Evolutionary conservation across 2,329 filamentous ascomycete species (phyloP).

Genomic region (Didymella pomorum): DNA sequence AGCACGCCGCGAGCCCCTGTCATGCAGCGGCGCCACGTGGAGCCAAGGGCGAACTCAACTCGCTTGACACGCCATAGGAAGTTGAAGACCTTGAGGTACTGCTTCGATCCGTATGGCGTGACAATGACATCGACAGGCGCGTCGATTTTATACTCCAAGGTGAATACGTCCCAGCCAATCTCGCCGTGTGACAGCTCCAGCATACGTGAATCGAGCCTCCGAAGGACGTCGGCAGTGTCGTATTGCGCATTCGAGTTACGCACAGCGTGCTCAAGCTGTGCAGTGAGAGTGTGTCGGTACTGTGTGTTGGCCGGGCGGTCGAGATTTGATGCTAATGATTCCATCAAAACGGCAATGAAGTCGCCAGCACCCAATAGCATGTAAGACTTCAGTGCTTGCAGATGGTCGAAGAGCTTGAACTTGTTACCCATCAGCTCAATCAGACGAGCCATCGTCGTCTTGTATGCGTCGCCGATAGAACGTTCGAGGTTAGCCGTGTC

Average conservation of each 20-base stretch:
- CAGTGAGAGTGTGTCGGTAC: constrained; percentile 94
- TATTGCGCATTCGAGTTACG: constrained; percentile 97
- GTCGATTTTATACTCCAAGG: constrained; percentile 97
- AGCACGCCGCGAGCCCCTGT: constrained; percentile 93
- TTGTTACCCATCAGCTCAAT: constrained; percentile 94
- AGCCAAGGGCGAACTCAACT: constrained; percentile 90
- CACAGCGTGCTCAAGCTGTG: constrained; percentile 97
- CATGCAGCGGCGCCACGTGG: constrained; percentile 94
- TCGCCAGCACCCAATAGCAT: constrained; percentile 94
- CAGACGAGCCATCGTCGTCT: constrained; percentile 94
- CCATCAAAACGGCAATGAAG: constrained; percentile 97
- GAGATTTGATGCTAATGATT: constrained; percentile 89
- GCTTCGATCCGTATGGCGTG: constrained; percentile 91
- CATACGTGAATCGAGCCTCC: constrained; percentile 96
- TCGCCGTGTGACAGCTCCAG: constrained; percentile 94
- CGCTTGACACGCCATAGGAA: constrained; percentile 98
- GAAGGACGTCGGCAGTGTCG: constrained; percentile 88
- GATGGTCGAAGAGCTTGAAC: constrained; percentile 92
- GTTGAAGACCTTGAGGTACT: constrained; percentile 99
- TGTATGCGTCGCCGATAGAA: constrained; percentile 97
- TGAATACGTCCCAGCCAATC: constrained; percentile 99
- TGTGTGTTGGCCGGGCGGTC: constrained; percentile 96
- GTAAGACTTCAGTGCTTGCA: constrained; percentile 92
- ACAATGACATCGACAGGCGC: constrained; percentile 96
- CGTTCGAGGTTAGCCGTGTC: constrained; percentile 90